Evolutionary conservation across 1,139 yeast species (phyloP), one percentile per base, ranked within the genome.

Genomic region (Candida smagusa): DNA sequence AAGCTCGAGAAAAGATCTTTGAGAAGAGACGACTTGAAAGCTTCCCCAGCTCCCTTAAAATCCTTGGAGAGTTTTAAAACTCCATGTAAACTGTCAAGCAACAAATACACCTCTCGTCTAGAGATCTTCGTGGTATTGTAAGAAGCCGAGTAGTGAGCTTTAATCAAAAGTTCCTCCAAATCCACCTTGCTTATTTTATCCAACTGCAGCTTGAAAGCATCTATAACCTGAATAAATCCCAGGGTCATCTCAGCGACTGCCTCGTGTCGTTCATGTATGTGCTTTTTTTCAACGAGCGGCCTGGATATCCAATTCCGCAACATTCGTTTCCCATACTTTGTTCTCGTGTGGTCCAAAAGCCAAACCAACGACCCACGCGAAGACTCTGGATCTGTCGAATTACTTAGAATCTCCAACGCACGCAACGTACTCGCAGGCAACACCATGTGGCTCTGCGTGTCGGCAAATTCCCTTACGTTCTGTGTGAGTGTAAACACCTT

Each of bases 261-360:
- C 28, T 75, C 74, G 2, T 74, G 62, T 27, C 98, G 69, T 13
- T 70, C 68, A 40, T 73, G 73, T 5, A 89, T 81, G n/a, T 61
- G 60, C 0, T 59, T 64, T 23, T 68, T 60, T 30, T 79, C 68
- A 0, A 77, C 60, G 26, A 90, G 65, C 1, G 98, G 98, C 43
- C 74, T 68, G 1, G 80, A 70, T 0, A 90, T 63, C 98, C 98
- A 92, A 35, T 73, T 67, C 25, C 70, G 69, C 12, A 92, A 57
- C 41, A 77, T 52, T 38, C 96, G 61, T 36, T 69, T 74, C 0
- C 98, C 98, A 60, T 82, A 84, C 24, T 73, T 69, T 0, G 97
- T 87, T 31, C 79, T 64, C 0, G 97, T 86, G 45, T 84, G 90
- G 56, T 90, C 86, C 44, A 92, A 54, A 2, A 87, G 64, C 88